These are phyloP conservation scores for Nakazawaea peltata DNA, from an alignment of 805 yeast genomes.

Conservation along the genomic window DNA sequence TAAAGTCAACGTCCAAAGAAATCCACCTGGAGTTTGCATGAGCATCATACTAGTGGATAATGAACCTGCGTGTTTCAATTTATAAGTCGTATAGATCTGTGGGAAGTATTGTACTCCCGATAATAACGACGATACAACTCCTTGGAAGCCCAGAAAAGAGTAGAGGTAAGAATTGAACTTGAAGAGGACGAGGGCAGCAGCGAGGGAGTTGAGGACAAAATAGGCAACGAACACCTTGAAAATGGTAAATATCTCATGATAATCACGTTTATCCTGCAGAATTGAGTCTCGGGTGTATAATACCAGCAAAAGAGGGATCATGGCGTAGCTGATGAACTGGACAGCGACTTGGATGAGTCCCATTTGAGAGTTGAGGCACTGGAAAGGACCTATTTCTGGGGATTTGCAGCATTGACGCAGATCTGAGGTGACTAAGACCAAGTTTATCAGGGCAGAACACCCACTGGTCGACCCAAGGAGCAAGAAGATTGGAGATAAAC, in stretches of 20 bases:
- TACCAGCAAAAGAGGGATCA: conserved; percentile 50
- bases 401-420: conserved; percentile 61
- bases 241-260: conserved; percentile 28
- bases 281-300: conserved; percentile 34
- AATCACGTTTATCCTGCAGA: conserved; percentile 39
- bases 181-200: conserved; percentile 22
- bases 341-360: conserved; percentile 60
- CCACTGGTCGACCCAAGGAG: conserved; percentile 66
- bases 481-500: conserved; percentile 66
- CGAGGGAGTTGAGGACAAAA: conserved; percentile 23
- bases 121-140: conserved; percentile 53
- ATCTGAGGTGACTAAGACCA: conserved; percentile 49
- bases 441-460: conserved; percentile 59
- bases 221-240: conserved; percentile 33
- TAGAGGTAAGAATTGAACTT: conserved; percentile 13
- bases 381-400: conserved; percentile 32
- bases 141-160: conserved; percentile 49
- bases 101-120: conserved; percentile 74
- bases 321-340: conserved; percentile 52
- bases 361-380: conserved; percentile 59
- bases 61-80: conserved; percentile 70
- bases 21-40: conserved; percentile 88
- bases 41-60: conserved; percentile 75
- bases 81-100: conserved; percentile 64
- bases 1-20: conserved; percentile 66